Evolutionary conservation across 176 grass and related monocot genomes (phyloP).

Genomic region (Phragmites australis): DNA sequence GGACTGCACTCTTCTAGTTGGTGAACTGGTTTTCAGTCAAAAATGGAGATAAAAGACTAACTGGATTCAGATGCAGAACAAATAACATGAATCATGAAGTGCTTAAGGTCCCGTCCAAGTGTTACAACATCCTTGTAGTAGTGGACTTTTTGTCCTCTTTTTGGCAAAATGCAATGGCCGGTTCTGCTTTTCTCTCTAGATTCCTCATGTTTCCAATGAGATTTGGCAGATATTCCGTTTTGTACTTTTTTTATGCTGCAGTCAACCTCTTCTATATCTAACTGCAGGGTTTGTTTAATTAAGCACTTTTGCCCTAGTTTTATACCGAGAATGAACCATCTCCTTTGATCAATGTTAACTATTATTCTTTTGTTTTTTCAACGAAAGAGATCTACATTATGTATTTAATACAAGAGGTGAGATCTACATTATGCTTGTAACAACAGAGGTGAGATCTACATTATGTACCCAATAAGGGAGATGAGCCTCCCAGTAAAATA

Average conservation of each 20-base stretch:
- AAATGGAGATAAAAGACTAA: too few species aligned
- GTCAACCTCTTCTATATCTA: slow-evolving; percentile 17
- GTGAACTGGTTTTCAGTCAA: background rate
- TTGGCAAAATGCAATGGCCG: background rate
- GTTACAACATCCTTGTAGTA: background rate
- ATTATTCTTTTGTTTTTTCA: background rate
- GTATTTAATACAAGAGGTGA: background rate
- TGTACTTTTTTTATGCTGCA: slow-evolving; percentile 16
- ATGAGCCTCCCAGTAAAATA: background rate
- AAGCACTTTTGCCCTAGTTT: slow-evolving; percentile 2
- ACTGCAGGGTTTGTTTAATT: slow-evolving; percentile 3
- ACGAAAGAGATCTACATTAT: background rate
- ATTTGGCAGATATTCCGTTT: slow-evolving; percentile 34
- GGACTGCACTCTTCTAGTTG: background rate
- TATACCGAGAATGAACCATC: background rate
- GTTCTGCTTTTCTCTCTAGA: slow-evolving; percentile 14
- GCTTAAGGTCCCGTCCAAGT: background rate
- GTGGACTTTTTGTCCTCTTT: background rate
- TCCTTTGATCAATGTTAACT: background rate
- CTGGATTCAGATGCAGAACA: background rate
- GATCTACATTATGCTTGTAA: background rate
- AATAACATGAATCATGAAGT: background rate
- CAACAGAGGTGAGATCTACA: background rate
- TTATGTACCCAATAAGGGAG: background rate
- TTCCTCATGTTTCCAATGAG: slow-evolving; percentile 35